Evolutionary conservation across 1,284 basidiomycete genomes (phyloP).

Genomic region (Pseudozyma sp.): DNA sequence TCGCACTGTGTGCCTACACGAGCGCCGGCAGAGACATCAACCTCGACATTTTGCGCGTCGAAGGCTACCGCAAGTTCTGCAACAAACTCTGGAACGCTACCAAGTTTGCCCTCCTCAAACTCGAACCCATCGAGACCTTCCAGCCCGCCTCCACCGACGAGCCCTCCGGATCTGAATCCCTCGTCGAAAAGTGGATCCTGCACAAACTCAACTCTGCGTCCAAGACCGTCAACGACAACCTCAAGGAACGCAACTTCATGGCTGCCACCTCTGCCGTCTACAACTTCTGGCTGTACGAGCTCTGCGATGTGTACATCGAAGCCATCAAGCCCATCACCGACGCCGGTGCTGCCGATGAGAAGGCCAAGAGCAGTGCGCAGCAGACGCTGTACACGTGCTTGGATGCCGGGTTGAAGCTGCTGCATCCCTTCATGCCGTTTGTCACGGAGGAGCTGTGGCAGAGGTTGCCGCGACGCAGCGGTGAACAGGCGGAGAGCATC

Average conservation of each 20-base stretch:
- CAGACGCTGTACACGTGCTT: constrained; percentile 96
- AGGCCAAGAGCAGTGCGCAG: constrained; percentile 84
- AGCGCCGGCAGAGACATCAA: constrained; percentile 73
- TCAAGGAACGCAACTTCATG: constrained; percentile 91
- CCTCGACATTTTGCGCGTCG: constrained; percentile 93
- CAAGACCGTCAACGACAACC: constrained; percentile 79
- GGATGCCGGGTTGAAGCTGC: constrained; percentile 85
- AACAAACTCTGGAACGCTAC: constrained; percentile 99
- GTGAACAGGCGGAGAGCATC: constrained; percentile 84
- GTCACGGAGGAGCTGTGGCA: constrained; percentile 99
- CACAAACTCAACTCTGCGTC: constrained; percentile 91
- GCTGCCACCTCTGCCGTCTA: constrained; percentile 84
- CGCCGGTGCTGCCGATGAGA: constrained; percentile 75
- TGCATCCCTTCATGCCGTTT: constrained; percentile 99
- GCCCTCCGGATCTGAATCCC: constrained; percentile 87
- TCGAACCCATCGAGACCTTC: constrained; percentile 63
- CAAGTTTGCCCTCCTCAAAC: constrained; percentile 80
- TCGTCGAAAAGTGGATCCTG: constrained; percentile 95
- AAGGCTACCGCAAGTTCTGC: constrained; percentile 98
- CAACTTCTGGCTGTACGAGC: constrained; percentile 98
- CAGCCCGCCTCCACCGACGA: constrained; percentile 68
- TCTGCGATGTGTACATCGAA: constrained; percentile 95
- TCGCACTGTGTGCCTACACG: constrained; percentile 94
- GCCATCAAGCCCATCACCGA: constrained; percentile 90
- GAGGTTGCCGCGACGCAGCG: constrained; percentile 83